phyloP scores from a whole-genome alignment of 2,329 filamentous ascomycete genomes.

The Cytospora paraplurivora region DNA sequence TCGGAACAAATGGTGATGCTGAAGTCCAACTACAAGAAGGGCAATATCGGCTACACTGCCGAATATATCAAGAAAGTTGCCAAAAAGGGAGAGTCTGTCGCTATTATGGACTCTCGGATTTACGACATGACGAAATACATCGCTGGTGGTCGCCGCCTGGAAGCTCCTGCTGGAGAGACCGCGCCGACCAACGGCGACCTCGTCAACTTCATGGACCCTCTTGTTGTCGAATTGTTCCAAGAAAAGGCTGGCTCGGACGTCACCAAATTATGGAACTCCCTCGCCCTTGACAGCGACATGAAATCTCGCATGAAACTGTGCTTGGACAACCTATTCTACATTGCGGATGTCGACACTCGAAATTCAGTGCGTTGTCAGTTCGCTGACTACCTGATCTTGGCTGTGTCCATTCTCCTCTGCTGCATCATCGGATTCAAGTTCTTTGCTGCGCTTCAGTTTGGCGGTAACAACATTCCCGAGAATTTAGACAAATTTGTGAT shows the following conservation, averaged over 20 bases:
- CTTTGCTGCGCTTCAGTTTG: conserved; percentile 92
- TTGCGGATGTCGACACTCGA: conserved; percentile 88
- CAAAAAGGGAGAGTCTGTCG: conserved; percentile 65
- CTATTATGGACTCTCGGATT: conserved; percentile 74
- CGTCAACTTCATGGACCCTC: conserved; percentile 77
- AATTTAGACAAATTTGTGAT: conserved; percentile 98
- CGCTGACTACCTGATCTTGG: conserved; percentile 84
- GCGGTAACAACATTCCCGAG: conserved; percentile 86
- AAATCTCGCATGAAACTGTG: conserved; percentile 76
- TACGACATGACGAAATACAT: conserved; percentile 91
- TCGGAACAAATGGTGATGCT: conserved; percentile 82
- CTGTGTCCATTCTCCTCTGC: conserved; percentile 78
- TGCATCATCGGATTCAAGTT: conserved; percentile 94
- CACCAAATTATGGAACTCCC: conserved; percentile 76
- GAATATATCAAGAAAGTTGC: conserved; percentile 74
- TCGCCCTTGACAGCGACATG: conserved; percentile 59
- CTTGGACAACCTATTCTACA: conserved; percentile 91
- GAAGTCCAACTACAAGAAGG: conserved; percentile 77
- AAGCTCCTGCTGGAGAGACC: conserved; percentile 56
- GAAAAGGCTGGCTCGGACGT: conserved; percentile 76
- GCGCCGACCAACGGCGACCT: conserved; percentile 51
- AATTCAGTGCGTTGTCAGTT: conserved; percentile 85
- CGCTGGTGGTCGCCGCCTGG: conserved; percentile 68
- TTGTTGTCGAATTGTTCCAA: conserved; percentile 77
- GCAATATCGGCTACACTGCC: conserved; percentile 80